These are phyloP conservation scores for Cladosporium sp. DNA, from an alignment of 2,329 filamentous ascomycete genomes.

Conservation along the genomic window DNA sequence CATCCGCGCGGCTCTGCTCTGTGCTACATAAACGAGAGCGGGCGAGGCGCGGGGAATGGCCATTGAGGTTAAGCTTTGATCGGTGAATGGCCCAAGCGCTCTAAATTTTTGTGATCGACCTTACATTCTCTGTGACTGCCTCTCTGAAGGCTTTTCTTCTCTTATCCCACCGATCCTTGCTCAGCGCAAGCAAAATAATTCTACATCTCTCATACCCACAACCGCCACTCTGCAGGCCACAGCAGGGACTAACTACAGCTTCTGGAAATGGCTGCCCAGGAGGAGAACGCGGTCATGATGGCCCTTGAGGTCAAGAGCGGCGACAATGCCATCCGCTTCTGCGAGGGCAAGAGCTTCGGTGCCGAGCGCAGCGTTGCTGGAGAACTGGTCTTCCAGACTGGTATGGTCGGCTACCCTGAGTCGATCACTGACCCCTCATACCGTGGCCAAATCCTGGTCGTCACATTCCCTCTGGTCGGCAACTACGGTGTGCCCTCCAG, in stretches of 20 bases:
- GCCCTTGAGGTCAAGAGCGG: slow-evolving; percentile 93
- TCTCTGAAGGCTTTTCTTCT: slow-evolving; percentile 13
- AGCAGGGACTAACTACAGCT: slow-evolving; percentile 15
- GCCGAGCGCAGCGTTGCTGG: slow-evolving; percentile 91
- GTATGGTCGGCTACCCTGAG: slow-evolving; percentile 98
- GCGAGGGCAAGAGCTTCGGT: slow-evolving; percentile 95
- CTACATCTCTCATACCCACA: slow-evolving; percentile 1
- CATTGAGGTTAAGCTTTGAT: not conserved
- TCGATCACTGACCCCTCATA: slow-evolving; percentile 86
- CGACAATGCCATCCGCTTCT: slow-evolving; percentile 58
- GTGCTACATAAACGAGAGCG: not conserved
- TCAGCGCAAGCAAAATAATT: slow-evolving; percentile 8
- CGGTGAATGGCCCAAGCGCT: not conserved
- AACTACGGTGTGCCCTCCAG: slow-evolving; percentile 96
- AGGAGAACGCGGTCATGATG: slow-evolving; percentile 45
- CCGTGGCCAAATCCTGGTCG: slow-evolving; percentile 89
- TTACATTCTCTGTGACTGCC: slow-evolving; percentile 7
- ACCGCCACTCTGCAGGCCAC: slow-evolving; percentile 16
- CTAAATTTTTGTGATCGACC: slow-evolving; percentile 14
- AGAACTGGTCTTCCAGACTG: slow-evolving; percentile 98
- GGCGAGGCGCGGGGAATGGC: not conserved
- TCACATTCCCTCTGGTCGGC: slow-evolving; percentile 92
- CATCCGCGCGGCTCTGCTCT: slow-evolving; percentile 8
- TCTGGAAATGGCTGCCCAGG: slow-evolving; percentile 23
- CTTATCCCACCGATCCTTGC: slow-evolving; percentile 18